These are phyloP conservation scores for Ceratocystis destructans DNA, from an alignment of 2,329 filamentous ascomycete genomes.

Conservation along the genomic window DNA sequence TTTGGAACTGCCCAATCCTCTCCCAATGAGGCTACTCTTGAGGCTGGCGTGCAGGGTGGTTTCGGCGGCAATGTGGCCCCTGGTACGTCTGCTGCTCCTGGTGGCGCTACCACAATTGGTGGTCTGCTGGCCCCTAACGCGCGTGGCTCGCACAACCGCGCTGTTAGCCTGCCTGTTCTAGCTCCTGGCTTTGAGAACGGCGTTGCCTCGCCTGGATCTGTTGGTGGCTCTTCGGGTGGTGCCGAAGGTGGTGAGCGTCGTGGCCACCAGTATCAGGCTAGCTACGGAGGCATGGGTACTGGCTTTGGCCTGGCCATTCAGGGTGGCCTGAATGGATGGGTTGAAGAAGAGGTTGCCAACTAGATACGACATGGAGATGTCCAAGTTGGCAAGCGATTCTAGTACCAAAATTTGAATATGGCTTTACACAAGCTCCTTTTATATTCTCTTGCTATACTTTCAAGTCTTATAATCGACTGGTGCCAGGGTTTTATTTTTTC, in stretches of 20 bases:
- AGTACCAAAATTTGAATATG: conserved; percentile 5
- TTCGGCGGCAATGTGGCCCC: background rate
- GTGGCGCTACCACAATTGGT: conserved; percentile 55
- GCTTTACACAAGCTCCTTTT: conserved; percentile 9
- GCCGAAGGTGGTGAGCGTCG: conserved; percentile 39
- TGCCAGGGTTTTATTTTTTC: background rate
- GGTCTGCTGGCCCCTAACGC: conserved; percentile 60
- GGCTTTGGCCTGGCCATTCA: conserved; percentile 51
- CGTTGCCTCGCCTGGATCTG: conserved; percentile 35
- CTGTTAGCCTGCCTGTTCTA: conserved; percentile 71
- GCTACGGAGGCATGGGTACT: conserved; percentile 45
- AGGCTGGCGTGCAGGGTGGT: conserved; percentile 52
- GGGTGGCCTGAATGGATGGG: conserved; percentile 52
- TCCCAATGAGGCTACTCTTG: conserved; percentile 42
- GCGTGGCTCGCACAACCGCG: conserved; percentile 56
- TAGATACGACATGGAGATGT: conserved; percentile 25
- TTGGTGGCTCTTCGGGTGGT: conserved; percentile 22
- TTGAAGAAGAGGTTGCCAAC: conserved; percentile 52
- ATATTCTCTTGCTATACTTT: conserved; percentile 12
- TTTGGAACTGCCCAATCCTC: conserved; percentile 59
- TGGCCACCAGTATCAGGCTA: conserved; percentile 53
- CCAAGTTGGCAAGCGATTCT: background rate
- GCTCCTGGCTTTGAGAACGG: conserved; percentile 51
- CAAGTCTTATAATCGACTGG: conserved; percentile 16
- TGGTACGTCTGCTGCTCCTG: conserved; percentile 39